These are phyloP conservation scores for Chlamydomonas sp. DNA, from an alignment of 139 green algal genomes.

Conservation along the genomic window DNA sequence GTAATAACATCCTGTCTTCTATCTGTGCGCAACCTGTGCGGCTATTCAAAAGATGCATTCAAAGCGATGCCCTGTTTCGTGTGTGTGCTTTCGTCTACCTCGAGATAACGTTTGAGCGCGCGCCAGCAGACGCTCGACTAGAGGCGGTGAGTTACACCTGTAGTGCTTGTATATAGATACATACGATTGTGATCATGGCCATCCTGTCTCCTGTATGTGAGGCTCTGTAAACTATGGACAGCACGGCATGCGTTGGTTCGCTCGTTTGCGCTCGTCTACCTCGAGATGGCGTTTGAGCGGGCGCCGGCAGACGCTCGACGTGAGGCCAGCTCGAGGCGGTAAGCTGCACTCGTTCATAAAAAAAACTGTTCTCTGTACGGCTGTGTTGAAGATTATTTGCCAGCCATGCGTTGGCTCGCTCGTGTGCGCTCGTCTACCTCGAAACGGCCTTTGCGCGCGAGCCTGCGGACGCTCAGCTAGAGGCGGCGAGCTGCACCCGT, in stretches of 20 bases:
- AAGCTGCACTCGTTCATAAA: too few relatives aligned
- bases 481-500: conserved; percentile 34
- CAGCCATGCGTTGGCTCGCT: conserved; percentile 58
- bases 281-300: conserved; percentile 61
- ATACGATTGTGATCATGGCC: too few relatives aligned
- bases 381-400: too few relatives aligned
- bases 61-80: conserved; percentile 53
- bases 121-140: conserved; percentile 30
- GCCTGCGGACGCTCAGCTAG: conserved; percentile 24
- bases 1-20: too few relatives aligned
- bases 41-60: too few relatives aligned
- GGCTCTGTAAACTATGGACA: too few relatives aligned
- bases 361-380: too few relatives aligned
- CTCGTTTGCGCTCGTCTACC: conserved; percentile 80
- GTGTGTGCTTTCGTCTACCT: conserved; percentile 81
- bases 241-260: conserved; percentile 53
- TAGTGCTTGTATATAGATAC: too few relatives aligned
- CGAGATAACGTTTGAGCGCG: conserved; percentile 61
- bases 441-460: conserved; percentile 63
- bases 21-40: too few relatives aligned
- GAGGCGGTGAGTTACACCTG: conserved; percentile 34
- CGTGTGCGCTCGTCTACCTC: conserved; percentile 77
- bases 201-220: too few relatives aligned
- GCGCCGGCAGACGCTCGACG: conserved; percentile 31
- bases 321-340: conserved; percentile 32